Base-by-base conservation (phyloP, 2,329 filamentous ascomycete species). In the Fusarium stilboides region DNA sequence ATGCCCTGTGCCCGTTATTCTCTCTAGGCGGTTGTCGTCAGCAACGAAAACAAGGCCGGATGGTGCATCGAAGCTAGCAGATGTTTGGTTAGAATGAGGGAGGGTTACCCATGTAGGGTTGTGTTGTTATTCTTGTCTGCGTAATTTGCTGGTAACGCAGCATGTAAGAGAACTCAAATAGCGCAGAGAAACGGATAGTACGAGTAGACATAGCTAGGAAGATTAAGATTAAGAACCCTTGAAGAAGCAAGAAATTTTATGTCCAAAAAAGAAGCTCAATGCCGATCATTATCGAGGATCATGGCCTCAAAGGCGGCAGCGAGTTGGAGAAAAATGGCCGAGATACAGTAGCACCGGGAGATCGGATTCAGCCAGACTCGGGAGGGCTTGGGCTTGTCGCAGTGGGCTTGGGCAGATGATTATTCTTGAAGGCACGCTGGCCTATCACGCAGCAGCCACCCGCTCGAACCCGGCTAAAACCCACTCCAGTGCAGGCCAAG, bases 41-140 rank as follows among this genome's bases (percentile, higher is more conserved):
- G 72, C 72, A 68, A 69, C 65, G 44, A 73, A 71, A 69, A 65
- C 65, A 71, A 58, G 62, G 65, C 20, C 68, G 54, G 50, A 67
- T 40, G 50, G 42, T 45, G 59, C 49, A 65, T 61, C 31, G 37
- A 55, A 40, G 49, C 55, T 65, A 70, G 63, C 36, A 52, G 54
- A 15, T 68, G 57, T 44, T 68, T 70, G 67, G 67, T 44, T 34
- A 44, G 64, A 45, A 50, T 22, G 56, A 45, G 45, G 54, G 67
- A 68, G 67, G 67, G 68, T 31, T 28, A 71, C 68, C 68, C 68
- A 53, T 70, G 68, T 70, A 19, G 55, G 36, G 44, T 40, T 42
- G 62, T 68, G 63, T 53, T 62, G 63, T 70, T 63, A 46, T 60
- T 53, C 36, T 51, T 34, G 43, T 56, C 33, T 52, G 52, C 22